Conservation (phyloP, 176 grass and related monocot genomes). For the Aegilops speltoides region DNA sequence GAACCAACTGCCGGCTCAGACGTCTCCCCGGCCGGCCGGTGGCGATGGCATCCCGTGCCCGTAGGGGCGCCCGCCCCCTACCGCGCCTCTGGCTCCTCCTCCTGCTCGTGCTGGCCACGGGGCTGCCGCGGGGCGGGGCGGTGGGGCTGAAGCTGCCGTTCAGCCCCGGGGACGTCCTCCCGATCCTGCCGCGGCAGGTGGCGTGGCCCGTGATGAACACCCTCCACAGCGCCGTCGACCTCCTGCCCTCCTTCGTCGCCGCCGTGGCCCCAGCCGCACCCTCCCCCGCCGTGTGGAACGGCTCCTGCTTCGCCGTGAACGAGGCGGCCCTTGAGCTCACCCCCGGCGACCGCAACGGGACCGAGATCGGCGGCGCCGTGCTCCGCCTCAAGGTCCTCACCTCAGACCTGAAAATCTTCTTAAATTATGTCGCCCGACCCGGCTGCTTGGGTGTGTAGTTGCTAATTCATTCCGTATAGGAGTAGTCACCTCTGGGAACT, state of each 20-base stretch:
- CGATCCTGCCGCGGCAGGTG: conserved; percentile 79
- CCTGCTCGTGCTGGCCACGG: neutral
- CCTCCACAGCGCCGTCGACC: conserved; percentile 87
- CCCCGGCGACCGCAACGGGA: conserved; percentile 52
- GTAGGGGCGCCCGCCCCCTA: neutral
- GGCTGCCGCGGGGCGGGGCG: conserved; percentile 34
- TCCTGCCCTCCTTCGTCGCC: conserved; percentile 82
- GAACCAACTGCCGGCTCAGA: neutral
- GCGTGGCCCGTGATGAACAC: conserved; percentile 89
- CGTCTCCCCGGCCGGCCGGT: neutral
- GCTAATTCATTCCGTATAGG: neutral
- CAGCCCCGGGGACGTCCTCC: conserved; percentile 75
- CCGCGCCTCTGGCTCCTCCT: neutral
- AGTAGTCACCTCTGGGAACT: neutral
- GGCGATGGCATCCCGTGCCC: conserved; percentile 19
- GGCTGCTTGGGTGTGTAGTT: neutral
- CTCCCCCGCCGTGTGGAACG: conserved; percentile 49
- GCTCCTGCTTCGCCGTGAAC: conserved; percentile 80
- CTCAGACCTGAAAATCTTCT: neutral
- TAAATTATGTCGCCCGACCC: neutral
- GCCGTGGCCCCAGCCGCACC: conserved; percentile 51
- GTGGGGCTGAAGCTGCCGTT: conserved; percentile 58
- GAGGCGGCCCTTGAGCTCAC: conserved; percentile 75
- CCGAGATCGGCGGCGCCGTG: conserved; percentile 51
- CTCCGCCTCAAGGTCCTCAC: conserved; percentile 63